A percentile compares a stretch with the other conserved stretches of the same genome.
Evolutionary conservation across 768 basidiomycete species (phyloP).

Genomic region (Lactifluus volemus): DNA sequence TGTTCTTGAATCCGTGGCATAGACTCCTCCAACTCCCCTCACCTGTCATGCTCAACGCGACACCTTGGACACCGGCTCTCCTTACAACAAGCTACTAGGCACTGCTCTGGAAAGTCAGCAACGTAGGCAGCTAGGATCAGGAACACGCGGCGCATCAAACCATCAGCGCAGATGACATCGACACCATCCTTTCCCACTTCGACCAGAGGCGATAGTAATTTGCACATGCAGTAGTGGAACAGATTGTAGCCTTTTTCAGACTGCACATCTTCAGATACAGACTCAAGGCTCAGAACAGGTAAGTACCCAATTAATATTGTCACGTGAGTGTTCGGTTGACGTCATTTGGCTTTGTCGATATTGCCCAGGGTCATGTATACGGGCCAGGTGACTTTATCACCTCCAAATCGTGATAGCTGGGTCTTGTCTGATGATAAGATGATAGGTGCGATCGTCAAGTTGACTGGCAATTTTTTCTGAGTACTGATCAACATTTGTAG

Average conservation of each 20-base stretch:
- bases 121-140: not conserved
- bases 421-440: not conserved
- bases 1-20: not conserved
- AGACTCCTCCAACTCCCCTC: not conserved
- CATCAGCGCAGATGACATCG: constrained; percentile 16
- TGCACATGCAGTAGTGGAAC: constrained; percentile 19
- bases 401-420: not conserved
- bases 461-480: too few relatives aligned
- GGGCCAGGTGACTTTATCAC: constrained; percentile 23
- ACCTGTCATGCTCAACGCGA: not conserved
- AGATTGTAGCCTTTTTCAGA: not conserved
- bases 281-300: constrained; percentile 13
- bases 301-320: constrained; percentile 24
- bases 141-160: not conserved
- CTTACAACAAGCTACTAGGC: not conserved
- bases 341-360: constrained; percentile 11
- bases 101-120: constrained; percentile 9
- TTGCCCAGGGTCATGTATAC: constrained; percentile 26
- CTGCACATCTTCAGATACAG: not conserved
- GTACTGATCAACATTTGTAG: too few relatives aligned
- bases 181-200: constrained; percentile 16
- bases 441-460: not conserved
- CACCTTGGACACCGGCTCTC: not conserved
- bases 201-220: constrained; percentile 11
- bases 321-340: constrained; percentile 13